phyloP scores from a whole-genome alignment of 2,329 filamentous ascomycete species.

The Hypoxylon sp. region DNA sequence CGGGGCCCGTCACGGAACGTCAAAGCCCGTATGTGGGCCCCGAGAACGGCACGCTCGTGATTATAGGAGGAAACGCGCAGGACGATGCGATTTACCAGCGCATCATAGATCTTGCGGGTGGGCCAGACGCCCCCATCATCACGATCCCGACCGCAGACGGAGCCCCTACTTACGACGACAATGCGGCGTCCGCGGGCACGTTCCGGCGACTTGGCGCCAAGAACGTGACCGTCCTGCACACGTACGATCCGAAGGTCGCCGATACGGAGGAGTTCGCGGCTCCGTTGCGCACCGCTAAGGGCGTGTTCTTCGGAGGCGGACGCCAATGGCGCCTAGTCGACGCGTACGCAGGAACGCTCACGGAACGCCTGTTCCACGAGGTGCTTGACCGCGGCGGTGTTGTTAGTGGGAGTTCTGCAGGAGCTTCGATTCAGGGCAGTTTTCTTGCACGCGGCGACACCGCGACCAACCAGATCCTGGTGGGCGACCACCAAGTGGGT shows the following conservation, averaged over 20 bases:
- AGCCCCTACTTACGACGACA: constrained; percentile 49
- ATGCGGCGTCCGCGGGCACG: constrained; percentile 47
- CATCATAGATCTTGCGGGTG: constrained; percentile 52
- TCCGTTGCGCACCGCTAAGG: constrained; percentile 48
- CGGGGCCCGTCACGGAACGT: constrained; percentile 28
- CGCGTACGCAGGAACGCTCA: constrained; percentile 53
- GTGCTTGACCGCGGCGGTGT: constrained; percentile 53
- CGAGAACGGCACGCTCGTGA: constrained; percentile 51
- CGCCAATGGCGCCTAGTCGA: constrained; percentile 55
- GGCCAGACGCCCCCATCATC: constrained; percentile 50
- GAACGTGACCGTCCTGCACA: constrained; percentile 54
- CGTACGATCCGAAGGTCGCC: constrained; percentile 51
- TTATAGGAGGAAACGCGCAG: constrained; percentile 53
- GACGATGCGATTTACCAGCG: constrained; percentile 53
- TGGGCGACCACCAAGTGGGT: constrained; percentile 54
- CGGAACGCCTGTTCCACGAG: constrained; percentile 50
- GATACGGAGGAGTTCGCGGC: constrained; percentile 54
- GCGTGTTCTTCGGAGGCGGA: constrained; percentile 54
- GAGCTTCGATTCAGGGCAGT: constrained; percentile 54
- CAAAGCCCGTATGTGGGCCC: constrained; percentile 48
- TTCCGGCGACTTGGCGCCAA: constrained; percentile 52
- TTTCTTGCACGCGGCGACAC: constrained; percentile 55
- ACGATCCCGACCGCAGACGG: constrained; percentile 54
- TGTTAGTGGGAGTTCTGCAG: constrained; percentile 52
- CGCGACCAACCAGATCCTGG: constrained; percentile 52